Conservation (phyloP, 75 land plant species). For the Adiantum capillusveneris region DNA sequence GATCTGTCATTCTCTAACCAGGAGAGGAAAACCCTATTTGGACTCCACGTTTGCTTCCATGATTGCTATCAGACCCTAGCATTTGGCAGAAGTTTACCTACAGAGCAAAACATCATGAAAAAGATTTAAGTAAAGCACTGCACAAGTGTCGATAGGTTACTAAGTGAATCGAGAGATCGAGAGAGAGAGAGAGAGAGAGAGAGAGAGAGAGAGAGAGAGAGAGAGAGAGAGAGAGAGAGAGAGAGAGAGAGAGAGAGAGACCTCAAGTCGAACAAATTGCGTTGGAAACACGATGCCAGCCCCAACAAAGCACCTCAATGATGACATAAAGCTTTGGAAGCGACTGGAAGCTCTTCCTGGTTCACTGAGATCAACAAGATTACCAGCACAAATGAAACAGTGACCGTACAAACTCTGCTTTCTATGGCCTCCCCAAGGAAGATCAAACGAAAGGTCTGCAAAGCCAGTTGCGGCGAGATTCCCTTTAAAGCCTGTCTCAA, state of each 20-base stretch:
- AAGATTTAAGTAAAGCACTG: too few species aligned
- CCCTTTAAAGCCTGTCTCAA: slow-evolving; percentile 43
- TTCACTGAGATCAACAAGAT: too few species aligned
- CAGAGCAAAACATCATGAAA: too few species aligned
- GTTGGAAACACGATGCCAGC: slow-evolving; percentile 79
- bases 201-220: background rate
- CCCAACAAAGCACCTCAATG: slow-evolving; percentile 61
- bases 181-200: too few species aligned
- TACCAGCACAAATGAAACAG: too few species aligned
- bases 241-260: slow-evolving; percentile 15
- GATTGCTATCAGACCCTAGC: too few species aligned
- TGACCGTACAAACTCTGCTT: slow-evolving; percentile 58
- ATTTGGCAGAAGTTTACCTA: too few species aligned
- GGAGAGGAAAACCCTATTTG: too few species aligned
- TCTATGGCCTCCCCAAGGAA: slow-evolving; percentile 50
- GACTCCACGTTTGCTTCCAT: too few species aligned
- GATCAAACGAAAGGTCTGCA: slow-evolving; percentile 92
- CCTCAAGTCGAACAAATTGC: slow-evolving; percentile 80
- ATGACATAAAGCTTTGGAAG: slow-evolving; percentile 38
- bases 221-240: background rate
- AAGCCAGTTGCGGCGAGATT: slow-evolving; percentile 77
- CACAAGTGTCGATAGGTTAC: too few species aligned
- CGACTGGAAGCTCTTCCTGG: slow-evolving; percentile 25
- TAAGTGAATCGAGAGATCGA: too few species aligned
- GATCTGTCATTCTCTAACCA: too few species aligned